A percentile compares a stretch with the other conserved stretches of the same genome.
phyloP scores from a whole-genome alignment of 2,329 filamentous ascomycete genomes.

The Teratosphaeriaceae sp. region DNA sequence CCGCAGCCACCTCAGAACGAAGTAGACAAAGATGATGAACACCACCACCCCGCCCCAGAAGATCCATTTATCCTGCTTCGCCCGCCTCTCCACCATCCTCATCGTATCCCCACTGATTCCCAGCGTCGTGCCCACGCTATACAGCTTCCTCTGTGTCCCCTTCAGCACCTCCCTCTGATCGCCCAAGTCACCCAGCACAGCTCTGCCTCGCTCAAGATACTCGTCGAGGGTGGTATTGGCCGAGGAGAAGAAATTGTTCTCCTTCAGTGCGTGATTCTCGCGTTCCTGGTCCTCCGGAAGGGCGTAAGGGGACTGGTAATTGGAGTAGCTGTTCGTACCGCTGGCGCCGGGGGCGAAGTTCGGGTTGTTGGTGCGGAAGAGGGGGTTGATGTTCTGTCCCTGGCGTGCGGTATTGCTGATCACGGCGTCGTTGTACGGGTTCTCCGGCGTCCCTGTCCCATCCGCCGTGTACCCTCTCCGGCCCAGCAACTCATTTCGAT shows the following conservation, averaged over 20 bases:
- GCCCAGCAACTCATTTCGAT: conserved; percentile 76
- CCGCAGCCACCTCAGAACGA: conserved; percentile 78
- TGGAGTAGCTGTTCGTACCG: conserved; percentile 33
- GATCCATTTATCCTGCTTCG: conserved; percentile 96
- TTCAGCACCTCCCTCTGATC: conserved; percentile 93
- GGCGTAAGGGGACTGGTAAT: conserved; percentile 31
- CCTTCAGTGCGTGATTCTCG: conserved; percentile 77
- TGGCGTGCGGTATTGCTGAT: conserved; percentile 23
- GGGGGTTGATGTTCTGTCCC: conserved; percentile 28
- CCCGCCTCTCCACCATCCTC: conserved; percentile 86
- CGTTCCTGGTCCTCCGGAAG: conserved; percentile 34
- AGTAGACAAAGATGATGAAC: conserved; percentile 88
- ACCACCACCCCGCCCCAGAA: conserved; percentile 80
- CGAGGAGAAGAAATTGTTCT: conserved; percentile 78
- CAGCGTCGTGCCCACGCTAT: conserved; percentile 88
- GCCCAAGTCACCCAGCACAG: conserved; percentile 80
- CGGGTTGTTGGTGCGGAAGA: conserved; percentile 31
- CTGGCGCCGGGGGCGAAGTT: conserved; percentile 26
- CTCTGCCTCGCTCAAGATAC: conserved; percentile 84
- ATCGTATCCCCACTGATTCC: conserved; percentile 95
- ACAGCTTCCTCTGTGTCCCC: conserved; percentile 82
- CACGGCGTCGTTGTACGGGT: conserved; percentile 69
- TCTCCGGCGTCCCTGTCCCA: conserved; percentile 70
- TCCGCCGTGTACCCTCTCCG: conserved; percentile 63
- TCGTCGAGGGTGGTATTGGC: conserved; percentile 87